Percentiles rank a stretch among this genome's conserved stretches.
phyloP scores from a whole-genome alignment of 2,329 filamentous ascomycete genomes.

The Parafenestella ontariensis region DNA sequence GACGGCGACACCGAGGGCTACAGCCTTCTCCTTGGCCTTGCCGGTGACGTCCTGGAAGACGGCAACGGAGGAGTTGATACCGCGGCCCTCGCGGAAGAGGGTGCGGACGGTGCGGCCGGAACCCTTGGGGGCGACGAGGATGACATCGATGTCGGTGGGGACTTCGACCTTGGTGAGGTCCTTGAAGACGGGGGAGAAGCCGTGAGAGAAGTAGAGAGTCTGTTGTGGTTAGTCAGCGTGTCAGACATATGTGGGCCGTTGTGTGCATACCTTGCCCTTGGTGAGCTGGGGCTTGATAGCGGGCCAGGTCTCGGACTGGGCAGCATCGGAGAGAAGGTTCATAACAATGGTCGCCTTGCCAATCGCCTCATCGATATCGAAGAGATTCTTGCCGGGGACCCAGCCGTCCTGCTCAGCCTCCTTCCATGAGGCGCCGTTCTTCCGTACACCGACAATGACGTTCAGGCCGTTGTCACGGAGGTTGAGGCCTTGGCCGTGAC shows the following conservation, averaged over 20 bases:
- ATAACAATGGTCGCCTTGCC: conserved; percentile 92
- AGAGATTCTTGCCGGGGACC: conserved; percentile 98
- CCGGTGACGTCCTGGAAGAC: conserved; percentile 98
- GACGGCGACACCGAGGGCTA: conserved; percentile 95
- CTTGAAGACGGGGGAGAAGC: conserved; percentile 99
- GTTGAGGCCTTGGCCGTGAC: conserved; percentile 99
- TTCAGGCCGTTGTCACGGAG: conserved; percentile 99
- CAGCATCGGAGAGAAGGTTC: conserved; percentile 98
- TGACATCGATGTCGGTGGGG: conserved; percentile 94
- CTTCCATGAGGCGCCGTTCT: conserved; percentile 98
- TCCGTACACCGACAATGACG: conserved; percentile 98
- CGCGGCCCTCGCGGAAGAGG: conserved; percentile 98
- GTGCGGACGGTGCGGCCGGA: conserved; percentile 98
- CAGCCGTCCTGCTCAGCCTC: conserved; percentile 97
- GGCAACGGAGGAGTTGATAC: conserved; percentile 99
- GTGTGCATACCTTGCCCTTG: conserved; percentile 84
- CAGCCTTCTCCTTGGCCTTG: conserved; percentile 96
- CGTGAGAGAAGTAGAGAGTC: conserved; percentile 99
- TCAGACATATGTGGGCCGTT: conserved; percentile 22
- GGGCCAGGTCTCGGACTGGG: conserved; percentile 99
- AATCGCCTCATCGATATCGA: conserved; percentile 98
- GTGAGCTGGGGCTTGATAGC: conserved; percentile 96
- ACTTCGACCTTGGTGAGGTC: conserved; percentile 98
- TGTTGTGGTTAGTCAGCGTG: conserved; percentile 47
- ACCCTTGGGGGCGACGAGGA: conserved; percentile 98